These are phyloP conservation scores for Tinospora cordifolia DNA, from an alignment of 164 flowering plant species.

Conservation along the genomic window DNA sequence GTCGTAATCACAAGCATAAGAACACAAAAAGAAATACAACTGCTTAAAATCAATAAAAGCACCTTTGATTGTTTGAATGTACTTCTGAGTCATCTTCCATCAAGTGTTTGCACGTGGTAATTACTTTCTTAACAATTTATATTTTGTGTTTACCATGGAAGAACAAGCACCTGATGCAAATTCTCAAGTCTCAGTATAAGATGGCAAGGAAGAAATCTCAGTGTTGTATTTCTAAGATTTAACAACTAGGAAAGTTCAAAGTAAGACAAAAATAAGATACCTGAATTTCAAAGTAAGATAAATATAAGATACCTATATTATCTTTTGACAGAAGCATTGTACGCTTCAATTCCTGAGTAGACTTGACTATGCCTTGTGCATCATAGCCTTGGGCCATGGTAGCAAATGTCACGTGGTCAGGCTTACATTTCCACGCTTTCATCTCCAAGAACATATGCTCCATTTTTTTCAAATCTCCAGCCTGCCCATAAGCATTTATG, in stretches of 20 bases:
- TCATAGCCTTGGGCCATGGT: conserved; percentile 64
- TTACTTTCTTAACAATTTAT: no score
- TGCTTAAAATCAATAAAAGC: no score
- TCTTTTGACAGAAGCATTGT: conserved; percentile 6
- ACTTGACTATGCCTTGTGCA: conserved; percentile 49
- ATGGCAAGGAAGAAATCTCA: neutral
- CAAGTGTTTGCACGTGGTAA: no score
- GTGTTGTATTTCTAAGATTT: neutral
- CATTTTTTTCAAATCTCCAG: conserved; percentile 57
- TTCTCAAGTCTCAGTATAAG: neutral
- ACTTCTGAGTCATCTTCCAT: no score
- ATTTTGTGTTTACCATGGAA: no score
- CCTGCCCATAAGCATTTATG: conserved; percentile 70
- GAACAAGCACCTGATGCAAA: no score
- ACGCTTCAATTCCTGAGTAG: conserved; percentile 29
- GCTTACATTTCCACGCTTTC: conserved; percentile 53
- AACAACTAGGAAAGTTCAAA: neutral
- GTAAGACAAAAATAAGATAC: conserved; percentile 13
- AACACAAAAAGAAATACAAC: no score
- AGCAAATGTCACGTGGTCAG: conserved; percentile 62
- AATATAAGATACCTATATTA: conserved; percentile 16
- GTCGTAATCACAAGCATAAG: no score
- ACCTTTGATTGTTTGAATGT: no score
- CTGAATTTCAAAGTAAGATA: conserved; percentile 2
- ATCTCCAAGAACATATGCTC: conserved; percentile 45